Base-by-base conservation (phyloP, 257 asterid genomes). In the Solanum chiquidenum region DNA sequence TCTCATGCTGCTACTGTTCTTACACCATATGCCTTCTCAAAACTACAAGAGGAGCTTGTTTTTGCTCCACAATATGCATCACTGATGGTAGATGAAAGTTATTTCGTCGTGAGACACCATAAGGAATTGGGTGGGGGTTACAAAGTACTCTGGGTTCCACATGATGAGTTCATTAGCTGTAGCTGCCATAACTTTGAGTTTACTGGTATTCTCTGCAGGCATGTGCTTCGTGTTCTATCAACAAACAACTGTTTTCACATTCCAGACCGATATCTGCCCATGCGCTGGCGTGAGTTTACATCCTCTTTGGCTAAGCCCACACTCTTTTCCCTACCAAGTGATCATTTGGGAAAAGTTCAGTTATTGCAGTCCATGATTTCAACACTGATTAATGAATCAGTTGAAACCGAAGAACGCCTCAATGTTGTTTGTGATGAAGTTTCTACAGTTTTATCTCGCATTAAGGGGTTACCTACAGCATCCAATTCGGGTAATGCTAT, bases 161-260 rank as follows among this genome's bases (percentile, higher is more conserved):
- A 93, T 34, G 99, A 95, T 88, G 98, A 97, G 89, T 89, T 94
- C 87, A 87, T 97, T 87, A 93, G 94, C 79, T 97, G 99, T 92
- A 95, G 98, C 93, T 97, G 99, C 92, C 96, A 91, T 91, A 98
- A 90, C n/a, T 97, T 95, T 52, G 99, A 97, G 92, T 95, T 94
- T 92, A 93, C 98, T 16, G 98, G 98, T 14, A 97, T 95, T 87
- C 96, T 97, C 69, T 97, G 98, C 74, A 91, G 98, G 90, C 99
- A 97, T 55, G 97, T 98, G 20, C 97, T 97, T 83, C 94, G 98
- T 68, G 98, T 95, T 82, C 93, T 97, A n/a, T 95, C 99, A 5
- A 93, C 98, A 0, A 98, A 97, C 31, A 97, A 97, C 83, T 97
- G 99, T 91, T 97, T 97, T 91, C 98, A 97, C 88, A 93, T 97